phyloP scores from a whole-genome alignment of 192 early-diverging fungal species.

The Podila epigama region DNA sequence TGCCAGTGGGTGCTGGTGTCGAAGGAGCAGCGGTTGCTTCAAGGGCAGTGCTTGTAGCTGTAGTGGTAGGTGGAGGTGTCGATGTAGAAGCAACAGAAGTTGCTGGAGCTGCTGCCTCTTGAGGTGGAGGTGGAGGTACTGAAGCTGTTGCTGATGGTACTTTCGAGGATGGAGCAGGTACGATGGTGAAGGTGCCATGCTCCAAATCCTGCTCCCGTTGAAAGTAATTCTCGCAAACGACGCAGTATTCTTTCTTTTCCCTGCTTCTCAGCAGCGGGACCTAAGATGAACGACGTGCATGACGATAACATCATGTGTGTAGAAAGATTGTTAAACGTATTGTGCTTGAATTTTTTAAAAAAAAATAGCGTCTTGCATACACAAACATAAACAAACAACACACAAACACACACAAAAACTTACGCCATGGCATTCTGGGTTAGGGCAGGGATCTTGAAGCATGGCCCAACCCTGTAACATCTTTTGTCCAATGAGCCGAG shows the following conservation, averaged over 20 bases:
- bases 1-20: not conserved
- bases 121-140: slow-evolving; percentile 23
- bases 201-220: slow-evolving; percentile 45
- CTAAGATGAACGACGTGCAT: slow-evolving; percentile 6
- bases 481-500: slow-evolving; percentile 61
- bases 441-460: slow-evolving; percentile 65
- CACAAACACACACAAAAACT: not conserved
- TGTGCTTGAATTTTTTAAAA: no score
- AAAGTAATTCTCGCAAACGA: slow-evolving; percentile 50
- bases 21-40: slow-evolving; percentile 33
- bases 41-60: slow-evolving; percentile 16
- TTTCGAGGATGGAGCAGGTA: not conserved
- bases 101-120: slow-evolving; percentile 9
- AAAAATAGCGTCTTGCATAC: no score
- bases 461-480: slow-evolving; percentile 65
- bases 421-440: slow-evolving; percentile 55
- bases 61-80: not conserved
- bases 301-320: no score
- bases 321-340: no score
- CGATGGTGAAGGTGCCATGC: slow-evolving; percentile 33
- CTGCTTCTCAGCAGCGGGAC: slow-evolving; percentile 43
- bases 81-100: not conserved
- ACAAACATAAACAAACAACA: not conserved
- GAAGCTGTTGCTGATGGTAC: slow-evolving; percentile 13
- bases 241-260: slow-evolving; percentile 53